Percentiles rank a stretch among this genome's conserved stretches.
phyloP scores from a whole-genome alignment of 345 rosid genomes.

The Populus nigra region DNA sequence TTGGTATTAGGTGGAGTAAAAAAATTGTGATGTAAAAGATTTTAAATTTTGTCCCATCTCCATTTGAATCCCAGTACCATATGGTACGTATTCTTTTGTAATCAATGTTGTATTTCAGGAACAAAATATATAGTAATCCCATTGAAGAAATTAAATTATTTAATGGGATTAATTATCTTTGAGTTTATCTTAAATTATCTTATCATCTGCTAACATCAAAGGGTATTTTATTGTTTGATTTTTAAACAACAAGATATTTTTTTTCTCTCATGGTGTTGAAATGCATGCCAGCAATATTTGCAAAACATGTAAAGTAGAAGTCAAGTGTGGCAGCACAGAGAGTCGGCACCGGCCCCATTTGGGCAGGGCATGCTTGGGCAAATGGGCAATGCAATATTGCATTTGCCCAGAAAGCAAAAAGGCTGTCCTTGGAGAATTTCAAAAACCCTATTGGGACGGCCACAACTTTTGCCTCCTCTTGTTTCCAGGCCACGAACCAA shows the following conservation, averaged over 20 bases:
- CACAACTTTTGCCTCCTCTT: neutral
- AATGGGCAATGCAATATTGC: neutral
- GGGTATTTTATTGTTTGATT: no score
- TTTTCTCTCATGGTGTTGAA: neutral
- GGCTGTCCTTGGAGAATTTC: conserved; percentile 7
- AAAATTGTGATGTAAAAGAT: no score
- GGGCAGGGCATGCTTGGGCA: neutral
- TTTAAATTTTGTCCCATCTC: no score
- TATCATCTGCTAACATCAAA: no score
- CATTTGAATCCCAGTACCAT: no score
- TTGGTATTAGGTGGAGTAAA: no score
- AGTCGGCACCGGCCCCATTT: neutral
- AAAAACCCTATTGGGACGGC: conserved; percentile 7
- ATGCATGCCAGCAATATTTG: neutral
- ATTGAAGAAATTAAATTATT: no score
- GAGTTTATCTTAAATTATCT: no score
- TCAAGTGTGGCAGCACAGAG: neutral
- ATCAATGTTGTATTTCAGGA: no score
- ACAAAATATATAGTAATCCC: no score
- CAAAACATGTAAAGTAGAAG: neutral
- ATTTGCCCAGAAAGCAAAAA: neutral
- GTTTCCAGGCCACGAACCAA: neutral
- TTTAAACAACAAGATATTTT: neutral
- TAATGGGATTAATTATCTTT: no score
- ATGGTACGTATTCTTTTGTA: no score